Evolutionary conservation across 495 filamentous ascomycete genomes (phyloP).

Genomic region (Lasiosphaeria miniovina): DNA sequence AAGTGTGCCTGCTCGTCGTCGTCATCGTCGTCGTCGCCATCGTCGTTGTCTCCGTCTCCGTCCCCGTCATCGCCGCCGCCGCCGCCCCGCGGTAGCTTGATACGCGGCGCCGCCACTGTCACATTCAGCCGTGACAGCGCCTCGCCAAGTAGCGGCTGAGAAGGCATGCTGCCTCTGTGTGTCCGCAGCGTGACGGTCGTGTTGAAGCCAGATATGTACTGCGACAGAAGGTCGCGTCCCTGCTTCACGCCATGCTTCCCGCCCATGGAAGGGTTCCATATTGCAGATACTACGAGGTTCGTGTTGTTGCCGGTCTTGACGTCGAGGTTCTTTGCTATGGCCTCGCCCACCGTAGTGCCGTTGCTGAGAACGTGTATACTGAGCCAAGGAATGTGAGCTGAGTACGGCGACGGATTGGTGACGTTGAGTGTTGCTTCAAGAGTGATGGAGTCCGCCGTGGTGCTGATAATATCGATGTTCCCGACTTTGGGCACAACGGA

Average conservation of each 20-base stretch:
- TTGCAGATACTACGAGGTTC: constrained; percentile 62
- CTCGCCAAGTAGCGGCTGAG: constrained; percentile 66
- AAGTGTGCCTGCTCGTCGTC: constrained; percentile 57
- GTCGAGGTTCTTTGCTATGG: constrained; percentile 56
- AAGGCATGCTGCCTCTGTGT: constrained; percentile 68
- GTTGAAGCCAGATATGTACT: constrained; percentile 85
- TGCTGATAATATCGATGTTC: constrained; percentile 62
- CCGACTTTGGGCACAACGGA: constrained; percentile 60
- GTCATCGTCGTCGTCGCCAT: constrained; percentile 2
- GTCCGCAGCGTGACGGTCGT: constrained; percentile 69
- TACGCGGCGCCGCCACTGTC: constrained; percentile 64
- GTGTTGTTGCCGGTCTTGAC: constrained; percentile 69
- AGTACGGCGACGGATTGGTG: constrained; percentile 86
- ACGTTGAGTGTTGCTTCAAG: constrained; percentile 70
- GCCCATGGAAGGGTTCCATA: constrained; percentile 69
- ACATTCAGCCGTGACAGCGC: constrained; percentile 67
- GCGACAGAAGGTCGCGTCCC: constrained; percentile 71
- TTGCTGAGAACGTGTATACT: constrained; percentile 75
- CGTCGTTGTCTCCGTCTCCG: constrained; percentile 27
- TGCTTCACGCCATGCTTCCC: constrained; percentile 57
- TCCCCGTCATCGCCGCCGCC: not conserved
- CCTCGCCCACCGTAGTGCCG: constrained; percentile 69
- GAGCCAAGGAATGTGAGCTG: constrained; percentile 71
- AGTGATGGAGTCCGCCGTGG: constrained; percentile 63
- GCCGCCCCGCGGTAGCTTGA: constrained; percentile 45